phyloP scores from a whole-genome alignment of 169 alveolate genomes.

The Toxoplasma gondii region DNA sequence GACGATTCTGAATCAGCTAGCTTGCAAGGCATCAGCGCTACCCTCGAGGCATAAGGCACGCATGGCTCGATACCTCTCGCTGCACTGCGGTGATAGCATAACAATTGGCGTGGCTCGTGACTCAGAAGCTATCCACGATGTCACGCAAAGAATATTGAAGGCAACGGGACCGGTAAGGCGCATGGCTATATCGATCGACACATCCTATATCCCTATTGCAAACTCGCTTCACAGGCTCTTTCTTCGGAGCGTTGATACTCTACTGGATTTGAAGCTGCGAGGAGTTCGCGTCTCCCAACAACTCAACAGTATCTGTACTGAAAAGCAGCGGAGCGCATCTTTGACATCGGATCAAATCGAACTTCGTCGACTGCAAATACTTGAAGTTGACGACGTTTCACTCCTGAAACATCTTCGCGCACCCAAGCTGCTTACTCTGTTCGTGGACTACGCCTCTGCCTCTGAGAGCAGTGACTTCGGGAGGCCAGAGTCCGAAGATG shows the following conservation, averaged over 20 bases:
- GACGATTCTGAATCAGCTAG: neutral
- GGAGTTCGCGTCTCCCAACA: conserved; percentile 29
- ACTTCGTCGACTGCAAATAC: neutral
- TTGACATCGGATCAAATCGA: neutral
- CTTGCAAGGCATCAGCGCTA: neutral
- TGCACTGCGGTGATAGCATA: neutral
- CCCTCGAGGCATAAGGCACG: neutral
- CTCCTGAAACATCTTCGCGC: neutral
- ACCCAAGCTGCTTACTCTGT: conserved; percentile 10
- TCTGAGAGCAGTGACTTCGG: neutral
- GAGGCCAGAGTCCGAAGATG: neutral
- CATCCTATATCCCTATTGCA: neutral
- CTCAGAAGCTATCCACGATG: conserved; percentile 1
- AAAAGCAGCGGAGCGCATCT: neutral
- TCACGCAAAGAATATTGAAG: neutral
- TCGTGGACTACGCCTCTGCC: conserved; percentile 35
- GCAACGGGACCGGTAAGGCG: neutral
- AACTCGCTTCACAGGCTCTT: neutral
- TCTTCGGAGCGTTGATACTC: conserved; percentile 11
- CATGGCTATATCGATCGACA: conserved; percentile 1
- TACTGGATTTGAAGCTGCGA: conserved; percentile 13
- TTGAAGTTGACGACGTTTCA: conserved; percentile 8
- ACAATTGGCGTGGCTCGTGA: neutral
- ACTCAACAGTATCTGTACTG: neutral
- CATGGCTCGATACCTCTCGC: neutral